Conservation (phyloP, 176 grass and related monocot genomes). For the Juncus effusus region DNA sequence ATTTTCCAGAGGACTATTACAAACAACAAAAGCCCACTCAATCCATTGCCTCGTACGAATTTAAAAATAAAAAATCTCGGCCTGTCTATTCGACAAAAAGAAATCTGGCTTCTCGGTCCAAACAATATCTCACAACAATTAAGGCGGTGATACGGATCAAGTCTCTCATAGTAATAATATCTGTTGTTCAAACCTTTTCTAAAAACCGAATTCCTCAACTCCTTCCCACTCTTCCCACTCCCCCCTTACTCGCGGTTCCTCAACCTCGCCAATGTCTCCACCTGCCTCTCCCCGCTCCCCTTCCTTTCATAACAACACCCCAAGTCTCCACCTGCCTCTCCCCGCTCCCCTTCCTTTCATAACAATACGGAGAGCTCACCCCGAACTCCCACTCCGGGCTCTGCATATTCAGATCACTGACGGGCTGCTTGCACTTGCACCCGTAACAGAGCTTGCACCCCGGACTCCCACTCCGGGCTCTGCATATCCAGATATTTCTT, state of each 20-base stretch:
- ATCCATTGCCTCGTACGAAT: too few species aligned
- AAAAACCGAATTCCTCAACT: constrained; percentile 4
- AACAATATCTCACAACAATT: too few species aligned
- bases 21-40: too few species aligned
- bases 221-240: background rate
- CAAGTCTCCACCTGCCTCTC: constrained; percentile 44
- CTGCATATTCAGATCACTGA: constrained; percentile 82
- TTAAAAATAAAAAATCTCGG: too few species aligned
- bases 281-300: constrained; percentile 69
- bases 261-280: constrained; percentile 63
- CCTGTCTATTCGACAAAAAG: too few species aligned
- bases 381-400: constrained; percentile 78
- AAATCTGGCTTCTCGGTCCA: too few species aligned
- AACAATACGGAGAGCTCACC: constrained; percentile 81
- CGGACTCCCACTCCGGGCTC: too few species aligned
- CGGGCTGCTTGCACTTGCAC: constrained; percentile 61
- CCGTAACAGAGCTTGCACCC: constrained; percentile 96
- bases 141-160: too few species aligned
- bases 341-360: constrained; percentile 51
- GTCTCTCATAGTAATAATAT: too few species aligned
- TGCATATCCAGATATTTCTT: constrained; percentile 96
- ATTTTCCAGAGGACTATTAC: too few species aligned
- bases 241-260: too few species aligned
- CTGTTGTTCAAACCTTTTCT: too few species aligned
- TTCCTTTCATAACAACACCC: constrained; percentile 8